A percentile compares a stretch with the other conserved stretches of the same genome.
These are phyloP conservation scores for Solanum acaule DNA, from an alignment of 257 asterid genomes.

Conservation along the genomic window DNA sequence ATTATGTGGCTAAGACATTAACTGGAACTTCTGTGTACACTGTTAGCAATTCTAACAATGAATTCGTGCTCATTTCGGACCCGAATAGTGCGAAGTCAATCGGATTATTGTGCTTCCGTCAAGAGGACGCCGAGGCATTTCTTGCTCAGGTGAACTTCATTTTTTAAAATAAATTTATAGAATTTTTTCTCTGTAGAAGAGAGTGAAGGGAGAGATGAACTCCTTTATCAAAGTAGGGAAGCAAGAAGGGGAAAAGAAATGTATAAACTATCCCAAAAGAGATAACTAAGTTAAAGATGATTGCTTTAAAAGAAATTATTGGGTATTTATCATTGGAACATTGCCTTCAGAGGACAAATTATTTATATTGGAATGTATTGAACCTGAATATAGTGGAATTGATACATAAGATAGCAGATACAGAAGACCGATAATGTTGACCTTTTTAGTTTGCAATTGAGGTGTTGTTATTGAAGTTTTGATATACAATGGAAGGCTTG, in stretches of 20 bases:
- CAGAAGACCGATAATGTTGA: no score
- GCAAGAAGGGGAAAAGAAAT: neutral
- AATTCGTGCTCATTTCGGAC: slow-evolving; percentile 83
- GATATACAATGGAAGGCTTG: no score
- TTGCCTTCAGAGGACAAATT: neutral
- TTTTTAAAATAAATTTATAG: neutral
- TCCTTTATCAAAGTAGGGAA: neutral
- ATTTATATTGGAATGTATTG: neutral
- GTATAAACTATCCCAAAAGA: neutral
- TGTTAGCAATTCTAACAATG: slow-evolving; percentile 80
- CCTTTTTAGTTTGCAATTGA: no score
- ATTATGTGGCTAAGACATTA: slow-evolving; percentile 63
- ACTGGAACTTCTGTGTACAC: slow-evolving; percentile 83
- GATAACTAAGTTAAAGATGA: neutral
- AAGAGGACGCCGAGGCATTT: slow-evolving; percentile 87
- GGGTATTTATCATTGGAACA: neutral
- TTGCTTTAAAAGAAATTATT: neutral
- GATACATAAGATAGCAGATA: neutral
- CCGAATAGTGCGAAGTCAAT: slow-evolving; percentile 67
- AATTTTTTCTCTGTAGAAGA: neutral
- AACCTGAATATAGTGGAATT: neutral
- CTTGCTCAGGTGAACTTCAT: slow-evolving; percentile 68
- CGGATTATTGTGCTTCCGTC: slow-evolving; percentile 88
- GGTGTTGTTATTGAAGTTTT: no score
- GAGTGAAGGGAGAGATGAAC: neutral